These are phyloP conservation scores for Aspergillus quadrilineatus DNA, from an alignment of 2,329 filamentous ascomycete species.

Conservation along the genomic window DNA sequence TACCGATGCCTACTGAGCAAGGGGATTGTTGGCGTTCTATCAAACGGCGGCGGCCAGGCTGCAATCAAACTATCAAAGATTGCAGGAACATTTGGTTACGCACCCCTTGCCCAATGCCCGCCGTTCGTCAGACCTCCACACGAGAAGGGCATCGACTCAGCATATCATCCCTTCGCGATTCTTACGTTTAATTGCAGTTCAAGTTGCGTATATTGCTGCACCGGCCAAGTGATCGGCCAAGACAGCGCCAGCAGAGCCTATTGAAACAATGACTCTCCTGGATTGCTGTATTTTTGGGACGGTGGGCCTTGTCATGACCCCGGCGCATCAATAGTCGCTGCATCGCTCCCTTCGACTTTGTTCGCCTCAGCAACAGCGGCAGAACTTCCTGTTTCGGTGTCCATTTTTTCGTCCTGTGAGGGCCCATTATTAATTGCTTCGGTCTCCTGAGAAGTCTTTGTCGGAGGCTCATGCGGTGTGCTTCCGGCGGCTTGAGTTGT, in stretches of 20 bases:
- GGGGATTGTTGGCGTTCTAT: neutral
- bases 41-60: neutral
- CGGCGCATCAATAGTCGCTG: constrained; percentile 8
- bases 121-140: neutral
- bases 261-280: neutral
- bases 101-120: neutral
- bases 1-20: neutral
- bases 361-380: constrained; percentile 12
- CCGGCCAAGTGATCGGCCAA: neutral
- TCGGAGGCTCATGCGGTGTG: constrained; percentile 23
- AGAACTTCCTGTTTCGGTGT: constrained; percentile 10
- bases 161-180: neutral
- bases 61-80: neutral
- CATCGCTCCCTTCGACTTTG: constrained; percentile 13
- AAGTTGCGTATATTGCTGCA: neutral
- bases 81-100: neutral
- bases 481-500: constrained; percentile 22
- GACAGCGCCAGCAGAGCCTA: constrained; percentile 6
- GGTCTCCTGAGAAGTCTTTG: constrained; percentile 18
- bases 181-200: neutral
- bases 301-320: constrained; percentile 18
- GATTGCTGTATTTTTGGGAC: neutral
- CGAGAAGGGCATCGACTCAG: neutral
- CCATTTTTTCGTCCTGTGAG: constrained; percentile 9
- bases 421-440: constrained; percentile 8